phyloP scores from a whole-genome alignment of 1,139 yeast genomes.

The Blastobotrys buckinghamii region DNA sequence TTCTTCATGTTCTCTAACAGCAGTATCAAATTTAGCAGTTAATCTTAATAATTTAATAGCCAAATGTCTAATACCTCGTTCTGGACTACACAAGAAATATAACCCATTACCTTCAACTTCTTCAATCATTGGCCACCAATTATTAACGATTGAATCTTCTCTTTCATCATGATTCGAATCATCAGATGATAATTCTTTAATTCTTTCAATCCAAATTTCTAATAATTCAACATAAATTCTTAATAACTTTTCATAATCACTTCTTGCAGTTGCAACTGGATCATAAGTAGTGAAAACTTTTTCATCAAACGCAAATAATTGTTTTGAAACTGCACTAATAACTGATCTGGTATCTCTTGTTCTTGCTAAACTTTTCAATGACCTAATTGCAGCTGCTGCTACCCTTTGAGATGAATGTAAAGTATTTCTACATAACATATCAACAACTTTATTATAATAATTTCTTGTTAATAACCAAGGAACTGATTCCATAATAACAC shows the following conservation, averaged over 20 bases:
- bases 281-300: slow-evolving; percentile 34
- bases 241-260: slow-evolving; percentile 55
- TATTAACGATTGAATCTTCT: slow-evolving; percentile 73
- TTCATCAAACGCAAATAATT: slow-evolving; percentile 76
- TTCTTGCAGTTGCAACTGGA: slow-evolving; percentile 47
- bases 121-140: slow-evolving; percentile 76
- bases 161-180: slow-evolving; percentile 35
- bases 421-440: slow-evolving; percentile 68
- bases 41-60: slow-evolving; percentile 71
- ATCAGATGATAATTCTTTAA: slow-evolving; percentile 26
- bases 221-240: slow-evolving; percentile 72
- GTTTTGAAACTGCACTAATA: slow-evolving; percentile 69
- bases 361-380: slow-evolving; percentile 61
- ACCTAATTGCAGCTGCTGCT: slow-evolving; percentile 54
- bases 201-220: slow-evolving; percentile 71
- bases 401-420: slow-evolving; percentile 60
- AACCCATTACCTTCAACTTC: slow-evolving; percentile 95
- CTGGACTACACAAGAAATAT: slow-evolving; percentile 87
- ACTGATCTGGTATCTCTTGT: slow-evolving; percentile 66
- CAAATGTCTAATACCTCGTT: slow-evolving; percentile 61
- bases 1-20: slow-evolving; percentile 51
- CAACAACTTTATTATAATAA: slow-evolving; percentile 60
- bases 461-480: slow-evolving; percentile 61
- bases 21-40: slow-evolving; percentile 80
- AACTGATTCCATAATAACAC: slow-evolving; percentile 59